Conservation (phyloP, 176 grass and related monocot species). For the Zea luxurians region DNA sequence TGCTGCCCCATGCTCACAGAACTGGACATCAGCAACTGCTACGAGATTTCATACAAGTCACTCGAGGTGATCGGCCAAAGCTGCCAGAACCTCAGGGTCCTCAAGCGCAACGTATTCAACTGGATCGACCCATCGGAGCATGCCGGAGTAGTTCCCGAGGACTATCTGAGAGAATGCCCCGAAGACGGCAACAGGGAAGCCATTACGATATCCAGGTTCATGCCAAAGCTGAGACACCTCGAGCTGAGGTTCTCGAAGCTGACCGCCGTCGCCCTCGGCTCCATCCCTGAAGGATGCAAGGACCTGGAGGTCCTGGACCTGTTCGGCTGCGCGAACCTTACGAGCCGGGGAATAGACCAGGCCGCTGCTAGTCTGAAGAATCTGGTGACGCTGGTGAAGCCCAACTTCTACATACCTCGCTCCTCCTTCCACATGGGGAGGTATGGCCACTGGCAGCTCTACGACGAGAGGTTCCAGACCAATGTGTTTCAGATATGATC, state of each 20-base stretch:
- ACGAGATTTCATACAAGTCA: slow-evolving; percentile 73
- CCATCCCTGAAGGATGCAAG: slow-evolving; percentile 62
- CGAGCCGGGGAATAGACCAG: slow-evolving; percentile 69
- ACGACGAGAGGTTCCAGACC: slow-evolving; percentile 92
- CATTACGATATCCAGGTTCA: slow-evolving; percentile 67
- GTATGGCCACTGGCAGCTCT: slow-evolving; percentile 83
- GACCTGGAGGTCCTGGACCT: slow-evolving; percentile 74
- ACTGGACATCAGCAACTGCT: slow-evolving; percentile 90
- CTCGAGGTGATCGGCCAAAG: slow-evolving; percentile 75
- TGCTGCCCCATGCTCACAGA: slow-evolving; percentile 64
- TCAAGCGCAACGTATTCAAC: slow-evolving; percentile 79
- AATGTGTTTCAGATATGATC: slow-evolving; percentile 80
- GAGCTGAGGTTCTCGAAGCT: slow-evolving; percentile 86
- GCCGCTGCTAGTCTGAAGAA: slow-evolving; percentile 62
- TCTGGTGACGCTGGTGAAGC: slow-evolving; percentile 55
- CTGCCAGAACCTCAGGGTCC: slow-evolving; percentile 61
- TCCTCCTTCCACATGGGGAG: slow-evolving; percentile 75
- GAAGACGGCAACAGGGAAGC: slow-evolving; percentile 86
- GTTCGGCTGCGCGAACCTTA: slow-evolving; percentile 74
- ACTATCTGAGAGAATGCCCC: slow-evolving; percentile 75
- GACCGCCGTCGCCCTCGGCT: slow-evolving; percentile 48
- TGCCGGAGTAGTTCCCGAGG: slow-evolving; percentile 61
- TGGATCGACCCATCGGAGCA: slow-evolving; percentile 88
- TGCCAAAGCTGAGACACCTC: slow-evolving; percentile 81
- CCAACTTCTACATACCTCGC: slow-evolving; percentile 85